A percentile compares a stretch with the other conserved stretches of the same genome.
Conservation (phyloP, 495 filamentous ascomycete genomes). For the Penicillium lagena region DNA sequence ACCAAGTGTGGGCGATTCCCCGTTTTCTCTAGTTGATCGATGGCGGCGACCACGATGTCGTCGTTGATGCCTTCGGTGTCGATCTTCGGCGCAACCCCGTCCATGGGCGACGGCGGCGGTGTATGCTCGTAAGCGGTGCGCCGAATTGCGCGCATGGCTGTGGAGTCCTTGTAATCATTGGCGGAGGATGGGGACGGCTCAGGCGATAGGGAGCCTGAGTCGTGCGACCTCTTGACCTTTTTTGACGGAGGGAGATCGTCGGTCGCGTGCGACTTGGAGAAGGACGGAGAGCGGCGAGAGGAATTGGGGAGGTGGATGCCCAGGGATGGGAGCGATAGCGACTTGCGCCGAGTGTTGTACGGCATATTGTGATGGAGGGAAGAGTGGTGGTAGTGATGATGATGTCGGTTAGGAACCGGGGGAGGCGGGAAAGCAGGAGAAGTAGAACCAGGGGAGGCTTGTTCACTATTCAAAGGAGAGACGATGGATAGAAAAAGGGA, state of each 20-base stretch:
- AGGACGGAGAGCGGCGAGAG: conserved; percentile 63
- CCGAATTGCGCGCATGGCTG: conserved; percentile 38
- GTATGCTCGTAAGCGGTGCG: conserved; percentile 60
- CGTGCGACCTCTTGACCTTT: conserved; percentile 80
- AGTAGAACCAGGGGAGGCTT: conserved; percentile 12
- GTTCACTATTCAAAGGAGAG: too few relatives aligned
- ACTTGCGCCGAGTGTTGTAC: conserved; percentile 97
- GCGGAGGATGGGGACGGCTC: conserved; percentile 20
- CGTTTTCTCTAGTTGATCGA: conserved; percentile 84
- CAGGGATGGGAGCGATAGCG: conserved; percentile 84
- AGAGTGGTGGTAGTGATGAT: conserved; percentile 4
- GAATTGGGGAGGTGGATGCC: conserved; percentile 86
- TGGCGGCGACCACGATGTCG: conserved; percentile 88
- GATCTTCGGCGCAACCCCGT: conserved; percentile 55
- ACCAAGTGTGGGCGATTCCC: conserved; percentile 90
- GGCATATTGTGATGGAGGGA: conserved; percentile 55
- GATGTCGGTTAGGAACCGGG: not conserved
- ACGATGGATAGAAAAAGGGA: not conserved
- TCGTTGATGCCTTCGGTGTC: conserved; percentile 88
- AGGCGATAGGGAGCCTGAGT: conserved; percentile 45
- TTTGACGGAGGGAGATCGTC: conserved; percentile 64
- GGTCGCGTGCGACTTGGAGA: conserved; percentile 45
- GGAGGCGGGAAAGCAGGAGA: conserved; percentile 5
- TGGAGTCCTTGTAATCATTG: conserved; percentile 22
- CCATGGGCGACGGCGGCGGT: conserved; percentile 77